Conservation (phyloP, 2,329 filamentous ascomycete species). For the Paracorniculantispora psalliotae region DNA sequence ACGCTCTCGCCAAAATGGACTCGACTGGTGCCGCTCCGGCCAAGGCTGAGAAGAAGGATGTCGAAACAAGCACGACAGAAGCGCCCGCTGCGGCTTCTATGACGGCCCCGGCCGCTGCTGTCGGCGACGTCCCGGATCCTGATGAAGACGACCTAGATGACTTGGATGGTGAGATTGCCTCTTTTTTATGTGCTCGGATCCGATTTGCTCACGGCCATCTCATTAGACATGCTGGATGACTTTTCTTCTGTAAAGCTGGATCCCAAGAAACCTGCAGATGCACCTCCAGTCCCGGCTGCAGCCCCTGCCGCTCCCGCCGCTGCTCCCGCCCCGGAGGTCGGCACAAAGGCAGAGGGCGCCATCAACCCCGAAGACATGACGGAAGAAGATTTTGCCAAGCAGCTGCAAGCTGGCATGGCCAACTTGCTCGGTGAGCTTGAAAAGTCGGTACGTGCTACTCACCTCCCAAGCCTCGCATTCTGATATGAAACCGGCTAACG, state of each 20-base stretch:
- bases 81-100: conserved; percentile 10
- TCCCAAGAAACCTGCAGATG: conserved; percentile 18
- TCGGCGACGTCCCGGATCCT: conserved; percentile 70
- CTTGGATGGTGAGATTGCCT: conserved; percentile 64
- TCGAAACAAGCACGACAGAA: conserved; percentile 19
- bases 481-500: neutral
- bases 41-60: conserved; percentile 19
- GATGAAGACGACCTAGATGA: conserved; percentile 92
- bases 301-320: conserved; percentile 13
- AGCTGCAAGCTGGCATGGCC: conserved; percentile 88
- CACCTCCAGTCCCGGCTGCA: conserved; percentile 22
- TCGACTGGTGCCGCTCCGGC: conserved; percentile 18
- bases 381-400: conserved; percentile 77
- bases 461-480: conserved; percentile 2
- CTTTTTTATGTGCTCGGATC: neutral
- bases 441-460: conserved; percentile 39
- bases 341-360: conserved; percentile 13
- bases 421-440: conserved; percentile 70
- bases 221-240: conserved; percentile 81
- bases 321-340: conserved; percentile 14
- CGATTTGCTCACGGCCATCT: conserved; percentile 10
- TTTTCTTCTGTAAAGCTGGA: conserved; percentile 64
- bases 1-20: conserved; percentile 17
- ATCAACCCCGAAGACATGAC: conserved; percentile 40
- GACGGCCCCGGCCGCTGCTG: conserved; percentile 19